Evolutionary conservation across 2,329 filamentous ascomycete genomes (phyloP).

Genomic region (Claviceps digitariae): DNA sequence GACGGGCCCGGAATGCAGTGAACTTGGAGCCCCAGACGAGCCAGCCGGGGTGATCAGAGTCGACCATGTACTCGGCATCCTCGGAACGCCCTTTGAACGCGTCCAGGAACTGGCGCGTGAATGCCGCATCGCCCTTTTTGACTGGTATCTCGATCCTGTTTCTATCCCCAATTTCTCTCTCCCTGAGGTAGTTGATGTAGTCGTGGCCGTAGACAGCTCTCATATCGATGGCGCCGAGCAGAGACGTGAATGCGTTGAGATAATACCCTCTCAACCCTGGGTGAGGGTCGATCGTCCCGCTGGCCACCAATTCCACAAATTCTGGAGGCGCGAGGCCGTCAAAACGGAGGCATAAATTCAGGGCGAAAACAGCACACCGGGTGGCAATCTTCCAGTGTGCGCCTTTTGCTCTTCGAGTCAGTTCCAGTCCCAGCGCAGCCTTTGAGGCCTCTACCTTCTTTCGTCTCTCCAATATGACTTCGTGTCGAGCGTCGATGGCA

Average conservation of each 20-base stretch:
- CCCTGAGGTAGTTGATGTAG: conserved; percentile 74
- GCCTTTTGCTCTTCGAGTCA: conserved; percentile 61
- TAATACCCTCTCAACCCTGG: conserved; percentile 74
- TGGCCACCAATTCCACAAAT: conserved; percentile 70
- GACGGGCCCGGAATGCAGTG: conserved; percentile 61
- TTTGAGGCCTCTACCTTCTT: conserved; percentile 74
- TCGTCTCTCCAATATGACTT: conserved; percentile 63
- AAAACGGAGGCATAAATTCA: conserved; percentile 85
- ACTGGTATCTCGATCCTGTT: conserved; percentile 67
- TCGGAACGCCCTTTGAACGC: conserved; percentile 59
- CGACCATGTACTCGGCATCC: conserved; percentile 70
- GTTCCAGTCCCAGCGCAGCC: conserved; percentile 61
- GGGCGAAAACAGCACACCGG: conserved; percentile 77
- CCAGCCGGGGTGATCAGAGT: conserved; percentile 90
- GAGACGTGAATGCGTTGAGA: conserved; percentile 57
- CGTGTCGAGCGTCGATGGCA: conserved; percentile 45
- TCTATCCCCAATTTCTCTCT: conserved; percentile 56
- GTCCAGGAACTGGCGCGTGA: conserved; percentile 66
- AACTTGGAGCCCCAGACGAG: conserved; percentile 87
- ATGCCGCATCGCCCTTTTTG: conserved; percentile 58
- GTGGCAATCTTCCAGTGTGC: conserved; percentile 96
- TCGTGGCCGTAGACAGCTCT: conserved; percentile 75
- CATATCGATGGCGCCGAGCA: conserved; percentile 80
- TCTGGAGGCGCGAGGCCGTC: conserved; percentile 69
- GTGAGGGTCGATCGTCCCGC: conserved; percentile 79